Base-by-base conservation (phyloP, 495 filamentous ascomycete species). In the Aspergillus homomorphus region DNA sequence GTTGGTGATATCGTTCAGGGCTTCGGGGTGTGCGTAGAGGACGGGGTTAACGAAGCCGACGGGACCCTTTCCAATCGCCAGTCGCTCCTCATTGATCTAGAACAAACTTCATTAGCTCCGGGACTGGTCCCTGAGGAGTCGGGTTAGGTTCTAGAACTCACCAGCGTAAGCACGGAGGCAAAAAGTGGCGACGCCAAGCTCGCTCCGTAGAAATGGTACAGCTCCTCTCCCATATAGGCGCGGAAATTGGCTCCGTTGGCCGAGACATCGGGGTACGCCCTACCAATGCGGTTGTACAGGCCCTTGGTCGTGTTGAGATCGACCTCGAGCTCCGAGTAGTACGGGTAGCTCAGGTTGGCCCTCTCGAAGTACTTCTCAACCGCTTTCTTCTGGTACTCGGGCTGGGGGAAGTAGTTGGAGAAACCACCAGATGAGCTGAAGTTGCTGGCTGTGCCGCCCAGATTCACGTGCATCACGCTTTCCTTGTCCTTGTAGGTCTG, bases 401-500 rank as follows among this genome's bases (percentile, higher is more conserved):
- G 85, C 15, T 76, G 69, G 19, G 73, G 63, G 70, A 86, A 90
- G 66, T 88, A 73, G 65, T 89, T 88, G 60, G 80, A 85, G 71
- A 90, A 89, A 14, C 86, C 87, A 38, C 87, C 85, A 21, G 86
- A 85, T 8, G 80, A 84, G 21, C 71, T 69, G 70, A 82, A 78
- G 55, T 80, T 63, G 26, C 67, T 60, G 54, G 75, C 63, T 62
- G 79, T 57, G 33, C 45, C 38, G n/a, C 48, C 45, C n/a, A 60
- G 45, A n/a, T 43, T 30, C n/a, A 33, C 41, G 50, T 60, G 52
- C 41, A 52, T 44, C 62, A 55, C 73, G 69, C 59, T 80, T 69
- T 61, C 80, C 70, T 49, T 73, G 67, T 64, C 64, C 18, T 63
- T 68, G 45, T 76, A 64, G 14, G 57, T 62, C 43, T 74, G 76